A percentile compares a stretch with the other conserved stretches of the same genome.
phyloP scores from a whole-genome alignment of 306 rosid species.

The Trifolium repens region DNA sequence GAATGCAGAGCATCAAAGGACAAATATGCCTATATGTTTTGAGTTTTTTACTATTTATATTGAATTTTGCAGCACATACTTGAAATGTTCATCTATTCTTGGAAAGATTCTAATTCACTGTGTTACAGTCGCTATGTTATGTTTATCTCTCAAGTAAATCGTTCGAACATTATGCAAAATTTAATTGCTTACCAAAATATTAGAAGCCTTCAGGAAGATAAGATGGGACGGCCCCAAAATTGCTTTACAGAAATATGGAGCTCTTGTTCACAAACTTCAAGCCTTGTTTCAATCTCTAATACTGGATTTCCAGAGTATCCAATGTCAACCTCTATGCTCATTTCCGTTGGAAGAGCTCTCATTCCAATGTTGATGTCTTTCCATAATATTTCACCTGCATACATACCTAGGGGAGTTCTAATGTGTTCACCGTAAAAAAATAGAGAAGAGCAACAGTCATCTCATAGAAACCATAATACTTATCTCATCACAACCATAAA shows the following conservation, averaged over 20 bases:
- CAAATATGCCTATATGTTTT: not conserved
- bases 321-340: too few relatives aligned
- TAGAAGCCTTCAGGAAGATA: not conserved
- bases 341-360: too few relatives aligned
- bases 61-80: constrained; percentile 54
- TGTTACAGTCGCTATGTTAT: not conserved
- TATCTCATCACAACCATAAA: not conserved
- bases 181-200: not conserved
- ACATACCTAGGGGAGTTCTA: not conserved
- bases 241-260: not conserved
- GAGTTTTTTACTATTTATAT: not conserved
- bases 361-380: too few relatives aligned
- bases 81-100: constrained; percentile 1
- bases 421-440: not conserved
- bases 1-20: not conserved
- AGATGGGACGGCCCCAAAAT: not conserved
- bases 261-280: too few relatives aligned
- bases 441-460: not conserved
- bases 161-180: not conserved
- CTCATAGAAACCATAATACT: not conserved
- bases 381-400: not conserved
- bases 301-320: not conserved
- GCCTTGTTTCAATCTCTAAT: not conserved
- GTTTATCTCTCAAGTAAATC: not conserved
- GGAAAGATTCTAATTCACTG: not conserved